Evolutionary conservation across 768 basidiomycete species (phyloP).

Genomic region (Tricholoma furcatifolium): DNA sequence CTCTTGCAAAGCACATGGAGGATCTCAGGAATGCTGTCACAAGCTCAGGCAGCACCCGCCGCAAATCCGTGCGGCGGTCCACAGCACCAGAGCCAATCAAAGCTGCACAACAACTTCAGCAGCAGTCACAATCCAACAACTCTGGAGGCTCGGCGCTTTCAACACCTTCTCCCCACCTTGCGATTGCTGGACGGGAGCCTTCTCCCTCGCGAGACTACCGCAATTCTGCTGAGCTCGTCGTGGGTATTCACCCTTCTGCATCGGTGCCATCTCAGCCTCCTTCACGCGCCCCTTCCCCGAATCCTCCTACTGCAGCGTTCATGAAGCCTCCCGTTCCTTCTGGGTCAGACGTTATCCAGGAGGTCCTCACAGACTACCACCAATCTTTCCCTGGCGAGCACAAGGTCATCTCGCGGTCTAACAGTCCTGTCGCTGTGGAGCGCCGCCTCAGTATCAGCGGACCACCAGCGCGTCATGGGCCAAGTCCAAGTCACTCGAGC

Average conservation of each 20-base stretch:
- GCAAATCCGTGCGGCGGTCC: slow-evolving; percentile 39
- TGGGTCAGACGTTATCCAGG: slow-evolving; percentile 60
- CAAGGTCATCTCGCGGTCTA: slow-evolving; percentile 54
- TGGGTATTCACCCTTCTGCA: slow-evolving; percentile 70
- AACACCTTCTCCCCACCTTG: slow-evolving; percentile 33
- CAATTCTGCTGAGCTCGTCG: slow-evolving; percentile 72
- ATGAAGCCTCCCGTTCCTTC: slow-evolving; percentile 53
- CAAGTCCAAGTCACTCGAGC: slow-evolving; percentile 6
- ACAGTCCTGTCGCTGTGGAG: slow-evolving; percentile 35
- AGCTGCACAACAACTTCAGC: slow-evolving; percentile 21
- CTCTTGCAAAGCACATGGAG: slow-evolving; percentile 64
- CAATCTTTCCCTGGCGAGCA: slow-evolving; percentile 88
- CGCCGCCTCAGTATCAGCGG: slow-evolving; percentile 25
- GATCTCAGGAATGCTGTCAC: slow-evolving; percentile 50
- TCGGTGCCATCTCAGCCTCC: slow-evolving; percentile 23
- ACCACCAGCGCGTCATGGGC: slow-evolving; percentile 7
- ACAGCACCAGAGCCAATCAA: slow-evolving; percentile 3
- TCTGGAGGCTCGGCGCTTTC: slow-evolving; percentile 32
- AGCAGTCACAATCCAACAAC: slow-evolving; percentile 18
- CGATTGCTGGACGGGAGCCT: slow-evolving; percentile 6
- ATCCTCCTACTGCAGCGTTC: slow-evolving; percentile 68
- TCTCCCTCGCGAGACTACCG: slow-evolving; percentile 61
- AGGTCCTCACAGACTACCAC: slow-evolving; percentile 74
- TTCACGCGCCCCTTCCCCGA: slow-evolving; percentile 73
- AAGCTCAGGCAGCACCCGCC: slow-evolving; percentile 45